Evolutionary conservation across 176 grass and related monocot species (phyloP).

Genomic region (Echinochloa phyllopogon): DNA sequence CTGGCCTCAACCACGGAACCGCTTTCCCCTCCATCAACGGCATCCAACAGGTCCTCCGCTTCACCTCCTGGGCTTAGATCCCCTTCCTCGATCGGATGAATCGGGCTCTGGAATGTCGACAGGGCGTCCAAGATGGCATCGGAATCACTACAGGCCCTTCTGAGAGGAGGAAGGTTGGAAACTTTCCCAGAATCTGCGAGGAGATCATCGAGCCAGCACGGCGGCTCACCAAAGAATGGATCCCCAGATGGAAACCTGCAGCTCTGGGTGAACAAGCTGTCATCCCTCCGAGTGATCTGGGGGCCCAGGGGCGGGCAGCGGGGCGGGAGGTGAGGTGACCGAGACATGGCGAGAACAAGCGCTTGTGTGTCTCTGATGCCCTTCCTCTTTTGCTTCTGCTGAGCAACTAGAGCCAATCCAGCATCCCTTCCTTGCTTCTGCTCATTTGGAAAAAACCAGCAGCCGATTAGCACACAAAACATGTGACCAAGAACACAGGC

Average conservation of each 20-base stretch:
- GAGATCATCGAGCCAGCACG: slow-evolving; percentile 84
- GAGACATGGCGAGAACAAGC: slow-evolving; percentile 65
- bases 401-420: slow-evolving; percentile 28
- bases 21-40: slow-evolving; percentile 32
- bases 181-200: slow-evolving; percentile 61
- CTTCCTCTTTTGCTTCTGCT: slow-evolving; percentile 33
- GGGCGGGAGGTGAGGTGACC: slow-evolving; percentile 82
- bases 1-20: slow-evolving; percentile 57
- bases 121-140: slow-evolving; percentile 73
- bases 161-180: slow-evolving; percentile 54
- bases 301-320: slow-evolving; percentile 70
- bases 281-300: slow-evolving; percentile 59
- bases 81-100: slow-evolving; percentile 55
- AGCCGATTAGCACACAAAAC: slow-evolving; percentile 31
- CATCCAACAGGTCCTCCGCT: slow-evolving; percentile 26
- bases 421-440: slow-evolving; percentile 46
- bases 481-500: slow-evolving; percentile 43
- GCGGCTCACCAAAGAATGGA: slow-evolving; percentile 56
- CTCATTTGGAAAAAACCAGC: slow-evolving; percentile 38
- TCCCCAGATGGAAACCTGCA: slow-evolving; percentile 61
- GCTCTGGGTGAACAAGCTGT: slow-evolving; percentile 58
- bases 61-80: slow-evolving; percentile 42
- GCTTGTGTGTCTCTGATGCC: not conserved
- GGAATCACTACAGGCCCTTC: slow-evolving; percentile 88
- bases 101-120: slow-evolving; percentile 44